Percentiles rank a stretch among this genome's conserved stretches.
Evolutionary conservation across 306 rosid genomes (phyloP).

Genomic region (Cucumis cinereus): DNA sequence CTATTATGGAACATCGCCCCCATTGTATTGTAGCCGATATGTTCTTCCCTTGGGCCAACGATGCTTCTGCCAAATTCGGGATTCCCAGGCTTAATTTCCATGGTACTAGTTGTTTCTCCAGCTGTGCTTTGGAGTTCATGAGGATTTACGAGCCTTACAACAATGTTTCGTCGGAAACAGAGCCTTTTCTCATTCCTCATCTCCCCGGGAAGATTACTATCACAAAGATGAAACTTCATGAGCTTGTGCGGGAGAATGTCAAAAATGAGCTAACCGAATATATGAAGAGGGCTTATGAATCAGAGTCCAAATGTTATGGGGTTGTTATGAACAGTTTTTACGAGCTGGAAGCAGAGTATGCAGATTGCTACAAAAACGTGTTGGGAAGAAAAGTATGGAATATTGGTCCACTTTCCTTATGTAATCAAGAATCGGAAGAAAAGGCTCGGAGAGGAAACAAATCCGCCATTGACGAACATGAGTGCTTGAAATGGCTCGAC

Average conservation of each 20-base stretch:
- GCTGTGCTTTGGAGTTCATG: constrained; percentile 16
- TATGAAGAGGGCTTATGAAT: background rate
- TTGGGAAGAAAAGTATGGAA: constrained; percentile 20
- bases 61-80: constrained; percentile 28
- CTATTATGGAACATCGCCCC: constrained; percentile 24
- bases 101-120: constrained; percentile 33
- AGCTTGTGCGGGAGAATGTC: background rate
- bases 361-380: constrained; percentile 16
- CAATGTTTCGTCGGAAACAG: constrained; percentile 20
- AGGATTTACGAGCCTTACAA: constrained; percentile 28
- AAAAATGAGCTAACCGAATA: background rate
- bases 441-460: constrained; percentile 11
- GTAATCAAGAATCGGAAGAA: constrained; percentile 1
- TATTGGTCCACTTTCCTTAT: constrained; percentile 23
- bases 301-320: constrained; percentile 10
- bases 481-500: constrained; percentile 24
- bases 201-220: constrained; percentile 31
- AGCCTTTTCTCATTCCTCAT: constrained; percentile 32
- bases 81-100: constrained; percentile 50
- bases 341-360: constrained; percentile 22
- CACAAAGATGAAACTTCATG: constrained; percentile 23
- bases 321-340: constrained; percentile 22
- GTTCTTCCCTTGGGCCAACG: constrained; percentile 34
- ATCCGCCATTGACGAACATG: constrained; percentile 11
- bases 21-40: constrained; percentile 33